Percentiles rank a stretch among this genome's conserved stretches.
phyloP scores from a whole-genome alignment of 345 rosid genomes.

The Citrus hindsii region DNA sequence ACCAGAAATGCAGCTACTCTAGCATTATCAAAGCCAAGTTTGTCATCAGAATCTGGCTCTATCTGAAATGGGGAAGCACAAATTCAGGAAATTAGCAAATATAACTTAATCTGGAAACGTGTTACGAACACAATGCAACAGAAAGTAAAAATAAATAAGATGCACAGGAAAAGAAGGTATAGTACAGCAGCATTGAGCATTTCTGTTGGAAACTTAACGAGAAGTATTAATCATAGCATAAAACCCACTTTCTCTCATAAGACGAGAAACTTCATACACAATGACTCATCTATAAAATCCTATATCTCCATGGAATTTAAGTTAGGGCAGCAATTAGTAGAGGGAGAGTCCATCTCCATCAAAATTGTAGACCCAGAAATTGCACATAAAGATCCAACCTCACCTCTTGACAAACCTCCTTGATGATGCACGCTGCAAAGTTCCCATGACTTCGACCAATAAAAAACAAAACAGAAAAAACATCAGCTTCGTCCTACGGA shows the following conservation, averaged over 20 bases:
- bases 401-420: slow-evolving; percentile 65
- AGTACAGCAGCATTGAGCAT: not conserved
- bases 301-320: not conserved
- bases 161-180: not conserved
- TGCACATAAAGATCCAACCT: slow-evolving; percentile 14
- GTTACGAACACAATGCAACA: not conserved
- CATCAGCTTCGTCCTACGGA: slow-evolving; percentile 72
- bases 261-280: not conserved
- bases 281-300: not conserved
- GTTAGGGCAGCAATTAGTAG: not conserved
- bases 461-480: slow-evolving; percentile 64
- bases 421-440: slow-evolving; percentile 39
- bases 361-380: slow-evolving; percentile 5
- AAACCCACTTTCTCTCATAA: not conserved
- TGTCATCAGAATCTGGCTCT: slow-evolving; percentile 56
- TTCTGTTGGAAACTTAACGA: not conserved
- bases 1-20: slow-evolving; percentile 74
- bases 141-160: not conserved
- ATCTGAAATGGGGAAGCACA: slow-evolving; percentile 44
- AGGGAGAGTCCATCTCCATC: not conserved
- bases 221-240: not conserved
- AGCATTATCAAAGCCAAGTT: slow-evolving; percentile 49
- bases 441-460: slow-evolving; percentile 70
- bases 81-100: slow-evolving; percentile 3
- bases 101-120: not conserved